phyloP scores from a whole-genome alignment of 2,329 filamentous ascomycete genomes.

The Diaporthe capsici region DNA sequence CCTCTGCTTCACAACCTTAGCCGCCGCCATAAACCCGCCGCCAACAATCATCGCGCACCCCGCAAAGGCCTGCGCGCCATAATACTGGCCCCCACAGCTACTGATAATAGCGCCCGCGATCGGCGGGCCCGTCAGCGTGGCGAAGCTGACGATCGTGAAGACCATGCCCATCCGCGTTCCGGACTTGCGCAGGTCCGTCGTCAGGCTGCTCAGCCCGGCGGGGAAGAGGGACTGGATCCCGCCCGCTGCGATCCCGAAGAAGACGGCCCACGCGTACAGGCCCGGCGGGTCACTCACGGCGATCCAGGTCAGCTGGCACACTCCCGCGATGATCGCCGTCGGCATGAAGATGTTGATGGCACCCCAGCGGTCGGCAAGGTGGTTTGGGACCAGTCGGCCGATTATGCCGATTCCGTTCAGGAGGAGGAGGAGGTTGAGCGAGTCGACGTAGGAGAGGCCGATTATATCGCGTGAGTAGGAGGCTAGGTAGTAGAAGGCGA shows the following conservation, averaged over 20 bases:
- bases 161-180: slow-evolving; percentile 72
- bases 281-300: slow-evolving; percentile 63
- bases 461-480: slow-evolving; percentile 62
- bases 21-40: slow-evolving; percentile 54
- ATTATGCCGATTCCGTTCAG: slow-evolving; percentile 74
- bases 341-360: slow-evolving; percentile 74
- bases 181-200: slow-evolving; percentile 64
- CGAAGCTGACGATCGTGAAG: slow-evolving; percentile 69
- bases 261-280: slow-evolving; percentile 73
- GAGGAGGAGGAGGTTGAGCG: slow-evolving; percentile 74
- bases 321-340: slow-evolving; percentile 54
- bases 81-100: slow-evolving; percentile 56
- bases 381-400: slow-evolving; percentile 71
- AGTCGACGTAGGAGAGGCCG: slow-evolving; percentile 60
- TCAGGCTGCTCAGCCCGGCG: slow-evolving; percentile 69
- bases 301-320: slow-evolving; percentile 70
- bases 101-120: slow-evolving; percentile 66
- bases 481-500: slow-evolving; percentile 72
- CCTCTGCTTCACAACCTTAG: slow-evolving; percentile 56
- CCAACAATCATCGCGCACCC: slow-evolving; percentile 60
- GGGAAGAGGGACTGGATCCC: slow-evolving; percentile 78
- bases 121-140: slow-evolving; percentile 66
- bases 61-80: slow-evolving; percentile 65
- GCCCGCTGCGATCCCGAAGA: slow-evolving; percentile 76
- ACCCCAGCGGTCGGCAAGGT: slow-evolving; percentile 70